Evolutionary conservation across 352 stramenopile genomes (phyloP).

Genomic region (Sclerospora graminicola): DNA sequence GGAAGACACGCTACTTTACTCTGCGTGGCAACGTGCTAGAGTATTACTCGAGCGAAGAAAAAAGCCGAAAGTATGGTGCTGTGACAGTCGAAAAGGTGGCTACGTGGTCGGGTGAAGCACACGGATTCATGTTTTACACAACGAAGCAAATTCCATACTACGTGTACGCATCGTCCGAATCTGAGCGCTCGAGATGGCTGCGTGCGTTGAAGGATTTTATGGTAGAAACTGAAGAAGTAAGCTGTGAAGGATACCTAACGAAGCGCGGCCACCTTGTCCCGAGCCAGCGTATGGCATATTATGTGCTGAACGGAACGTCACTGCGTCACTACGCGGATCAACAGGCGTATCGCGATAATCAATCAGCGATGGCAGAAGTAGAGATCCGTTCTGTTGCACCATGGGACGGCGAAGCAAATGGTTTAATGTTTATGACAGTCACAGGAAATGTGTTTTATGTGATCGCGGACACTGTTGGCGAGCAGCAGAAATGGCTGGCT

Average conservation of each 20-base stretch:
- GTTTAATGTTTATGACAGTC: constrained; percentile 80
- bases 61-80: constrained; percentile 76
- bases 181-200: constrained; percentile 67
- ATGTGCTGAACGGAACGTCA: constrained; percentile 74
- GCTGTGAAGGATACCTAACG: constrained; percentile 81
- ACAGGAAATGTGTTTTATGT: constrained; percentile 82
- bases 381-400: constrained; percentile 63
- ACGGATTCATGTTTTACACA: constrained; percentile 88
- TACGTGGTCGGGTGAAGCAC: constrained; percentile 71
- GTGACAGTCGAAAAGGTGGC: constrained; percentile 83
- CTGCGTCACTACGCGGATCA: constrained; percentile 79
- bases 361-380: constrained; percentile 77
- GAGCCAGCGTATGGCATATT: constrained; percentile 81
- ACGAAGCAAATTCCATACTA: constrained; percentile 86
- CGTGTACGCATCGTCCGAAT: constrained; percentile 77
- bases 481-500: constrained; percentile 79
- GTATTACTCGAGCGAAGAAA: constrained; percentile 80
- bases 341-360: constrained; percentile 75
- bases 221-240: constrained; percentile 76
- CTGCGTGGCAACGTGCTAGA: constrained; percentile 72
- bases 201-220: constrained; percentile 79
- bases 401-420: constrained; percentile 76
- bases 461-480: constrained; percentile 55
- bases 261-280: constrained; percentile 79
- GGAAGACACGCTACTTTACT: constrained; percentile 87